These are phyloP conservation scores for Wickerhamomyces kurtzmanii DNA, from an alignment of 805 yeast species.

Conservation along the genomic window DNA sequence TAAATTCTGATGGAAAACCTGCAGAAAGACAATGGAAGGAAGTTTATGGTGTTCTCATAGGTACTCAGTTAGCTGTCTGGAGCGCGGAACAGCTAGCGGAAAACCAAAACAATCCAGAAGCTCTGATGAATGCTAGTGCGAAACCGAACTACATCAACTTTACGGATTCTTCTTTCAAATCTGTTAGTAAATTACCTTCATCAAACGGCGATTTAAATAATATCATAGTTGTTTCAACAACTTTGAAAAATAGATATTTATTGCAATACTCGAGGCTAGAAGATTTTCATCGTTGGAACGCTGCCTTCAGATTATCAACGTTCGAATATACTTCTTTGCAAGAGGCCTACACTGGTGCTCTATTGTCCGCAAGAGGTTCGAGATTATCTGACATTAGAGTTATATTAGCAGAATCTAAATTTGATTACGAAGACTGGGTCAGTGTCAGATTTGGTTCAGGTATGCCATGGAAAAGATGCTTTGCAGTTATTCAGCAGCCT, in stretches of 20 bases:
- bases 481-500: conserved; percentile 78
- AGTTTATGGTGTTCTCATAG: conserved; percentile 85
- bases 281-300: conserved; percentile 66
- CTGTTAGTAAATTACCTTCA: conserved; percentile 55
- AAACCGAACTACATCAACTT: conserved; percentile 86
- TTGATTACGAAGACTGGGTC: conserved; percentile 89
- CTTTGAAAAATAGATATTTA: conserved; percentile 79
- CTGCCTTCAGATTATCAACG: conserved; percentile 71
- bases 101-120: conserved; percentile 31
- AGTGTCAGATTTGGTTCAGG: conserved; percentile 93
- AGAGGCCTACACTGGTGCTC: conserved; percentile 94
- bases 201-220: conserved; percentile 59
- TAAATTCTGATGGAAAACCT: conserved; percentile 80
- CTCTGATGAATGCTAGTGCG: conserved; percentile 45
- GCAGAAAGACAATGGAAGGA: conserved; percentile 82
- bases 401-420: conserved; percentile 75
- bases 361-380: conserved; percentile 86
- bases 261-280: conserved; percentile 65
- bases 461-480: conserved; percentile 95
- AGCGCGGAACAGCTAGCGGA: conserved; percentile 59
- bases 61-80: conserved; percentile 91
- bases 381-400: conserved; percentile 79
- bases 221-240: conserved; percentile 84
- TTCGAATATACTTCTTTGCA: conserved; percentile 80
- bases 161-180: conserved; percentile 80